Evolutionary conservation across 2,329 filamentous ascomycete genomes (phyloP), one percentile per base, ranked within the genome.

Genomic region (Epichloe baconii): DNA sequence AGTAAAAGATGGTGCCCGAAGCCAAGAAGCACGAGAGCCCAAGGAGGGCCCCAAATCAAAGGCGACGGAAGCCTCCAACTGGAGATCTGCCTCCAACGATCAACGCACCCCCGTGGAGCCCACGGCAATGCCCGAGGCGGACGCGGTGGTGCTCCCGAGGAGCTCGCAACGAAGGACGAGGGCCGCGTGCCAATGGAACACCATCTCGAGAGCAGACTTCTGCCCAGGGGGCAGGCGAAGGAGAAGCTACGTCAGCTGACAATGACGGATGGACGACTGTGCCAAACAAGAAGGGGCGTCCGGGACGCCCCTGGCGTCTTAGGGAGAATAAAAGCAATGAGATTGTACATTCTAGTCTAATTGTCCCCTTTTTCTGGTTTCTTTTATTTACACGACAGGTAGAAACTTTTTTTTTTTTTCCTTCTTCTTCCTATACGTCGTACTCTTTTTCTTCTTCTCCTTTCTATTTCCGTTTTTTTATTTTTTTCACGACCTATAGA

Each of bases 251-350:
- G 17, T 4, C 69, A 40, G 64, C 70, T 47, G 76, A 79, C 45
- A 79, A 79, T 38, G 80, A 83, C 62, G 80, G 80, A 57, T 84
- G 80, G 80, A 81, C 78, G 55, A 83, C 77, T 26, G 80, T 67
- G 53, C 59, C 64, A 35, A 65, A 58, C 53, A 63, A 68, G 58
- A 68, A 68, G 62, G 65, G 65, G 49, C 66, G 66, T 48, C 60
- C 59, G 57, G 66, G 66, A 56, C 65, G 67, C 48, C 56, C 58
- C 34, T 51, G 59, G 59, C 52, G 57, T 58, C 60, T 50, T 60
- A 51, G 53, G 35, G 40, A 48, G 45, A 51, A 49, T 45, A 61
- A 58, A 62, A 58, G 52, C 53, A 55, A 53, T 59, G 61, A 64
- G 59, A 56, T 61, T 66, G 62, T 66, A 65, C 58, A 66, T 61